Percentiles rank a stretch among this genome's conserved stretches.
phyloP scores from a whole-genome alignment of 495 filamentous ascomycete genomes.

The Hyaloscypha bicolor region DNA sequence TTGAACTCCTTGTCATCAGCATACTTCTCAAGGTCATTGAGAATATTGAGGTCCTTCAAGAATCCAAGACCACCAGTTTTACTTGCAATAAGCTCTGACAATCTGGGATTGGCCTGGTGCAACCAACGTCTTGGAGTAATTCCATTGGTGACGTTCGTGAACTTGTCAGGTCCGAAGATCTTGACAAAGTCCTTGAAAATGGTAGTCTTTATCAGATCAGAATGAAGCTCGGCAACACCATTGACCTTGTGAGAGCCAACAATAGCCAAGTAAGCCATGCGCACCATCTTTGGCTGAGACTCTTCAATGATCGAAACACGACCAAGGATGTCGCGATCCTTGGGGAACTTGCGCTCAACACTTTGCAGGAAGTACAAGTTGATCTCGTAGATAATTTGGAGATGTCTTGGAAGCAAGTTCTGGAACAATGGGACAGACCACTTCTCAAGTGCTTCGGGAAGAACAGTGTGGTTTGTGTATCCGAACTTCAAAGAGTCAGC shows the following conservation, averaged over 20 bases:
- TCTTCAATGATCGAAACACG: slow-evolving; percentile 97
- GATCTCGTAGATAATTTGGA: slow-evolving; percentile 98
- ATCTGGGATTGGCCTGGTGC: slow-evolving; percentile 92
- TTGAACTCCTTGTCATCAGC: slow-evolving; percentile 87
- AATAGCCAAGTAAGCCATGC: slow-evolving; percentile 93
- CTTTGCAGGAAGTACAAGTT: slow-evolving; percentile 89
- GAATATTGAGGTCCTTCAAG: slow-evolving; percentile 81
- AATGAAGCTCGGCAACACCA: slow-evolving; percentile 95
- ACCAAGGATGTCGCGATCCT: slow-evolving; percentile 79
- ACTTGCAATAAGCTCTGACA: slow-evolving; percentile 89
- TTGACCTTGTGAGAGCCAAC: slow-evolving; percentile 99
- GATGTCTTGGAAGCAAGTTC: slow-evolving; percentile 88
- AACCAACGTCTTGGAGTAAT: slow-evolving; percentile 96
- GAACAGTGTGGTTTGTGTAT: slow-evolving; percentile 97
- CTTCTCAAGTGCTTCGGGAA: slow-evolving; percentile 96
- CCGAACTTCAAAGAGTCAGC: slow-evolving; percentile 60
- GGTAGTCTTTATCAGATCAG: slow-evolving; percentile 95
- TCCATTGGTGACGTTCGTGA: slow-evolving; percentile 98
- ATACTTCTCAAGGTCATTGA: slow-evolving; percentile 79
- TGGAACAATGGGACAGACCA: slow-evolving; percentile 95
- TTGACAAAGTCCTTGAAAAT: slow-evolving; percentile 98
- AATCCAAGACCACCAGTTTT: slow-evolving; percentile 83
- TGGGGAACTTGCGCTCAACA: slow-evolving; percentile 88
- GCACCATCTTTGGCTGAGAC: slow-evolving; percentile 94
- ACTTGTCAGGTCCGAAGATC: slow-evolving; percentile 93